Evolutionary conservation across 78 protist genomes (phyloP), one percentile per base, ranked within the genome.

Genomic region (Planoprotostelium fungivorum): DNA sequence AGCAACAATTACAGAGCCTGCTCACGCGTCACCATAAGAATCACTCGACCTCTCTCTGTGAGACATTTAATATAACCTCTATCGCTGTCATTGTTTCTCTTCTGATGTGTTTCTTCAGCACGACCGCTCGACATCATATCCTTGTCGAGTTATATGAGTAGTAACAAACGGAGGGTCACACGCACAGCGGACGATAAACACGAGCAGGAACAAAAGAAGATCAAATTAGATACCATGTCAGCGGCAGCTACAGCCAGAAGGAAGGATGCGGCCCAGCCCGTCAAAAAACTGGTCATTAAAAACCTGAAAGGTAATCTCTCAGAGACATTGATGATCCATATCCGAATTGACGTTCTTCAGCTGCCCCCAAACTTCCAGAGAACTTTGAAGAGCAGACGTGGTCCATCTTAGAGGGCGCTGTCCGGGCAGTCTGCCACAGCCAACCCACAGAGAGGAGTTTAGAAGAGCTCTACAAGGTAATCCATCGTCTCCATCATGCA

Each of bases 381-480:
- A 87, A 31, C 73, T 93, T 87, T 63, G 93, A 93, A 31, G 87
- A 38, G 34, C 63, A 84, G 73, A 84, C 93, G 73, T 93, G 95
- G 95, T 16, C 0, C 29, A 89, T 87, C n/a, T 29, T 93, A n/a
- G 29, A 34, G 29, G 63, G 83, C 34, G 95, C 95, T 0, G 89
- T 93, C 36, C 0, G 87, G 9, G 90, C 87, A 23, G 90, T 93
- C 9, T 37, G 88, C 0, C 83, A 9, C 1, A 86, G 89, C 51
- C 88, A 87, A 31, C 34, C 95, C 1, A 89, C 89, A 1, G 9
- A 28, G 31, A 29, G 36, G 0, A 89, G 93, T 36, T 38, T 87
- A 35, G 95, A 93, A 1, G 93, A 93, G 28, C 51, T 93, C 9
- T 93, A 93, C 83, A 92, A 87, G 88, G 91, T 89, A 83, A 29